Conservation (phyloP, 768 basidiomycete species). For the Phaffia tasmanica region DNA sequence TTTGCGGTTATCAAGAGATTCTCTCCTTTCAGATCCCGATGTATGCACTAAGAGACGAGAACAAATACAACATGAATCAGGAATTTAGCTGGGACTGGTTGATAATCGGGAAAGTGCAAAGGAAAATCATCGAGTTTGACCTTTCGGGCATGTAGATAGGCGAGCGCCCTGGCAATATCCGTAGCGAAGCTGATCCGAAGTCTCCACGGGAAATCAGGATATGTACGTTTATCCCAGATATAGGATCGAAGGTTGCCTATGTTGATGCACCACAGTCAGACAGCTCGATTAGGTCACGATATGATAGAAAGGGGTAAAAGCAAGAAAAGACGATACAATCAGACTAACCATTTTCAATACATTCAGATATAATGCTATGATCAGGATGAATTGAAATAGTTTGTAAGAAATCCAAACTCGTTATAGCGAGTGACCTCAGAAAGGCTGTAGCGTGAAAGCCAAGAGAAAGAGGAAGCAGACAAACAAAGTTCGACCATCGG, state of each 20-base stretch:
- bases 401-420: too few species aligned
- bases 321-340: background rate
- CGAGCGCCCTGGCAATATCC: slow-evolving; percentile 86
- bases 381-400: slow-evolving; percentile 37
- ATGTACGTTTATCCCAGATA: slow-evolving; percentile 59
- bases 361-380: slow-evolving; percentile 84
- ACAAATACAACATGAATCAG: slow-evolving; percentile 29
- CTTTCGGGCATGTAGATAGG: slow-evolving; percentile 89
- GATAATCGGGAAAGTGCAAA: background rate
- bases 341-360: slow-evolving; percentile 63
- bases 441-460: background rate
- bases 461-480: background rate
- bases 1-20: slow-evolving; percentile 92
- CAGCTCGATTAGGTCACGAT: background rate
- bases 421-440: background rate
- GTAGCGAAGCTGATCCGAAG: slow-evolving; percentile 88
- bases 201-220: slow-evolving; percentile 80
- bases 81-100: slow-evolving; percentile 36
- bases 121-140: slow-evolving; percentile 27
- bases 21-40: slow-evolving; percentile 84
- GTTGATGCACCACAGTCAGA: background rate
- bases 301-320: slow-evolving; percentile 7
- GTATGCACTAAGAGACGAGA: slow-evolving; percentile 39
- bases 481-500: slow-evolving; percentile 21
- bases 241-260: slow-evolving; percentile 70